Percentiles rank a stretch among this genome's conserved stretches.
Conservation (phyloP, 2,329 filamentous ascomycete species). For the Daldinia sp. region DNA sequence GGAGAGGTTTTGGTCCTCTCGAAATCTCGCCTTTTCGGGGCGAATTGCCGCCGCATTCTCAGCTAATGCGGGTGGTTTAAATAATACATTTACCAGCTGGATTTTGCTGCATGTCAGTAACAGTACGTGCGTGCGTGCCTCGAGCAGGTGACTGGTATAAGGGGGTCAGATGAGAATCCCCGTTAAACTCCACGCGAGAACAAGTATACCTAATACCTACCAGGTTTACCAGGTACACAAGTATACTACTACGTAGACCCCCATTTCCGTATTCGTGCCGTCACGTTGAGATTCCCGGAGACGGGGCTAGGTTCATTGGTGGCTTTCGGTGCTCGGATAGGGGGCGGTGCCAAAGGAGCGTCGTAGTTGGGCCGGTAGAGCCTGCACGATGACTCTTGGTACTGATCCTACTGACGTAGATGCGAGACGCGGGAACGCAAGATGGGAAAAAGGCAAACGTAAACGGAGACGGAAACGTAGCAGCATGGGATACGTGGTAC, state of each 20-base stretch:
- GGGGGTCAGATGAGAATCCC: constrained; percentile 26
- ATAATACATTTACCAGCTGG: constrained; percentile 12
- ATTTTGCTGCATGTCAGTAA: constrained; percentile 25
- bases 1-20: constrained; percentile 7
- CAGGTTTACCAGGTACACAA: too few species aligned
- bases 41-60: constrained; percentile 20
- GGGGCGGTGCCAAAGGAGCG: constrained; percentile 12
- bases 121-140: constrained; percentile 3
- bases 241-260: constrained; percentile 1
- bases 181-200: constrained; percentile 17
- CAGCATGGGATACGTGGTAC: not conserved
- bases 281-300: constrained; percentile 6
- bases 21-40: constrained; percentile 12
- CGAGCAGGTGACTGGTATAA: constrained; percentile 29
- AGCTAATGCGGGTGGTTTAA: constrained; percentile 26
- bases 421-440: not conserved
- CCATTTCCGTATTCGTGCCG: constrained; percentile 20
- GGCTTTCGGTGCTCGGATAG: not conserved
- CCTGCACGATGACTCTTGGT: not conserved
- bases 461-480: not conserved
- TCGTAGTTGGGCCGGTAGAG: constrained; percentile 6
- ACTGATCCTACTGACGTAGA: constrained; percentile 7
- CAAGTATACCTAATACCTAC: too few species aligned
- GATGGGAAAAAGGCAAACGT: too few species aligned
- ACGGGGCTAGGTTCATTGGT: constrained; percentile 8